These are phyloP conservation scores for Solanum virginianum DNA, from an alignment of 257 asterid genomes.

Conservation along the genomic window DNA sequence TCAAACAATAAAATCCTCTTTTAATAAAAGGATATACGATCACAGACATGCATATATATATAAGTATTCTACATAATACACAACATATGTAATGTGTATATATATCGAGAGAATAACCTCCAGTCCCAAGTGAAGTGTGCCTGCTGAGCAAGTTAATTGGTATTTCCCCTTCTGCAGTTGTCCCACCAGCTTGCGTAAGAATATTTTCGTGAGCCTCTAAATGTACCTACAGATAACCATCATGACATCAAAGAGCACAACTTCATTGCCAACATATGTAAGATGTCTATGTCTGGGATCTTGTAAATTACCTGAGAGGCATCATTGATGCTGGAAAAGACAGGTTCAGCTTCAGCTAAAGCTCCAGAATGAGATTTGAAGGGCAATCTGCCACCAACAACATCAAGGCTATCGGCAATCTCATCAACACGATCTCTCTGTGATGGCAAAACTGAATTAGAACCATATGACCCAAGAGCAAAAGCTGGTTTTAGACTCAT, in stretches of 20 bases:
- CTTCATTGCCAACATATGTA: not conserved
- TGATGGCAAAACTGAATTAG: conserved; percentile 43
- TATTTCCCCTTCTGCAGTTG: not conserved
- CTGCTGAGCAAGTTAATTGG: not conserved
- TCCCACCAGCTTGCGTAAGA: not conserved
- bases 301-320: conserved; percentile 40
- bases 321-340: conserved; percentile 24
- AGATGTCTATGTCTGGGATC: not conserved
- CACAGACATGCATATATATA: not conserved
- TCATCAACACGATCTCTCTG: conserved; percentile 35
- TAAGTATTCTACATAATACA: not conserved
- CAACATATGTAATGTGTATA: not conserved
- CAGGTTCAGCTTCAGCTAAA: conserved; percentile 23
- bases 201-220: not conserved
- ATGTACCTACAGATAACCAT: not conserved
- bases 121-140: not conserved
- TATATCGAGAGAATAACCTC: not conserved
- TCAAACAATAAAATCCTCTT: not conserved
- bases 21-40: not conserved
- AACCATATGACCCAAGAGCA: conserved; percentile 44
- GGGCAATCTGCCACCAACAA: conserved; percentile 29
- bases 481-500: conserved; percentile 29
- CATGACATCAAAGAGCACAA: not conserved
- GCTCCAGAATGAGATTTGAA: conserved; percentile 42
- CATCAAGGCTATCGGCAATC: conserved; percentile 17